phyloP scores from a whole-genome alignment of 1,139 yeast species.

The Lodderomyces metapsilosis region DNA sequence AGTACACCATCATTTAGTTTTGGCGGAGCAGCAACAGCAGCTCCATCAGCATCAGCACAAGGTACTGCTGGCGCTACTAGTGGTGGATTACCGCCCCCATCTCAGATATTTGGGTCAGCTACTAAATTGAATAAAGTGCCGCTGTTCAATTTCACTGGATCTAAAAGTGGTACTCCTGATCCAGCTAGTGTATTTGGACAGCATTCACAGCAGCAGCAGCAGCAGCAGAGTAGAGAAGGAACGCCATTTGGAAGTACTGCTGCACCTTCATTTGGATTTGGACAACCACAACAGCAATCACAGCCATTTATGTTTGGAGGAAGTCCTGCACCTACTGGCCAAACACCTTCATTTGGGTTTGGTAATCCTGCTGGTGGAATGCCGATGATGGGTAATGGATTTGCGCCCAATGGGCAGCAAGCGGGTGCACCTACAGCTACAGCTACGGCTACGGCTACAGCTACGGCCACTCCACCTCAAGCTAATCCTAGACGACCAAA shows the following conservation, averaged over 20 bases:
- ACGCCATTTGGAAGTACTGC: constrained; percentile 12
- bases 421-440: too few species aligned
- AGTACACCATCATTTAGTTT: constrained; percentile 12
- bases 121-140: constrained; percentile 9
- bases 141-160: constrained; percentile 20
- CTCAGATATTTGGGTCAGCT: constrained; percentile 1
- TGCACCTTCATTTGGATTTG: constrained; percentile 8
- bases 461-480: constrained; percentile 15
- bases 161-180: constrained; percentile 27
- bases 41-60: constrained; percentile 4
- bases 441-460: background rate
- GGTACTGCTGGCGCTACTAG: background rate
- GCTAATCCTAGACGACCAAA: constrained; percentile 24
- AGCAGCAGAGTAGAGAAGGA: constrained; percentile 11
- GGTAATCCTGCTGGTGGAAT: constrained; percentile 3
- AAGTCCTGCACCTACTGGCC: constrained; percentile 2
- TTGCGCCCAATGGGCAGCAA: background rate
- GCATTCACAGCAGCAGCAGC: constrained; percentile 6
- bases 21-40: too few species aligned
- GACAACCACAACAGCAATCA: constrained; percentile 1
- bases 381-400: background rate
- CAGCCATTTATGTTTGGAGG: constrained; percentile 10
- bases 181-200: constrained; percentile 24
- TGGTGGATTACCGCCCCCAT: background rate
- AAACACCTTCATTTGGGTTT: constrained; percentile 3